These are phyloP conservation scores for Wickerhamomyces sp. DNA, from an alignment of 1,139 yeast species.

Conservation along the genomic window DNA sequence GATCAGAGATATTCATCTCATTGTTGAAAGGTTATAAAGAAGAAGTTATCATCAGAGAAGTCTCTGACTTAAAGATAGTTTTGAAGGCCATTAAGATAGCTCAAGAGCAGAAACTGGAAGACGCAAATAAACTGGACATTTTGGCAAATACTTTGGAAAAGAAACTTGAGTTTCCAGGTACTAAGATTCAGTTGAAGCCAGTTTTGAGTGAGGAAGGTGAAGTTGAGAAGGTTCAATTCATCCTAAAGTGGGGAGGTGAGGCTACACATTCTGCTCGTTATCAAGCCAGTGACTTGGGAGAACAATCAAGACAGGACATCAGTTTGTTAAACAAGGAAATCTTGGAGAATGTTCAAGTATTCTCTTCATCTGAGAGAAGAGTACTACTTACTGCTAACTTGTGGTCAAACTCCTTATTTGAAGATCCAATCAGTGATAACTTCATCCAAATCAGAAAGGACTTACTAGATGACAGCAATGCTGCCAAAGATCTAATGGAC, in stretches of 20 bases:
- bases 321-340: slow-evolving; percentile 81
- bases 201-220: slow-evolving; percentile 63
- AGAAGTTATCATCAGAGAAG: slow-evolving; percentile 91
- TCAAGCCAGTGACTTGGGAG: slow-evolving; percentile 94
- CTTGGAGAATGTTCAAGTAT: slow-evolving; percentile 78
- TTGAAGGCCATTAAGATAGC: slow-evolving; percentile 82
- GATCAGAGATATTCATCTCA: slow-evolving; percentile 80
- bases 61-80: slow-evolving; percentile 79
- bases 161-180: slow-evolving; percentile 89
- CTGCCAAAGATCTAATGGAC: slow-evolving; percentile 97
- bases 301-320: slow-evolving; percentile 88
- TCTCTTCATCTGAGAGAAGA: slow-evolving; percentile 90
- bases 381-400: slow-evolving; percentile 89
- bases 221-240: slow-evolving; percentile 93
- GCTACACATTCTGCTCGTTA: slow-evolving; percentile 97
- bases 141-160: slow-evolving; percentile 81
- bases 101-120: slow-evolving; percentile 73
- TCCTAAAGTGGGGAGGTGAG: slow-evolving; percentile 98
- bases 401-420: slow-evolving; percentile 79
- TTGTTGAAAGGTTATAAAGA: slow-evolving; percentile 90
- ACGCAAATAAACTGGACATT: slow-evolving; percentile 66
- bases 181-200: slow-evolving; percentile 94
- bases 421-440: slow-evolving; percentile 64
- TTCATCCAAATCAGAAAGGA: slow-evolving; percentile 83
- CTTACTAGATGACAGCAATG: slow-evolving; percentile 91